phyloP scores from a whole-genome alignment of 225 moss, liverwort and hornwort species.

The Anthoceros angustus region DNA sequence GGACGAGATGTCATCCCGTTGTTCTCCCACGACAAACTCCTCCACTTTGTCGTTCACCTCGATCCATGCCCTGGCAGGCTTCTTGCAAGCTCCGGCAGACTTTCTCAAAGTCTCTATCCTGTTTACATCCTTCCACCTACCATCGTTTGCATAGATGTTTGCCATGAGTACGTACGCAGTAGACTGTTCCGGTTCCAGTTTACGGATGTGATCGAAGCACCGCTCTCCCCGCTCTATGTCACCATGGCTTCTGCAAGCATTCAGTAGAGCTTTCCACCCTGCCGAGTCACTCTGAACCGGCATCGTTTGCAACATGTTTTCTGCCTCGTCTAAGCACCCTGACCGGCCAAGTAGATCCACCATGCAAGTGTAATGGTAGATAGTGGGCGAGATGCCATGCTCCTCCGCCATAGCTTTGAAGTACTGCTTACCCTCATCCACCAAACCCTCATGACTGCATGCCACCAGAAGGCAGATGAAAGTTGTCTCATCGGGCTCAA shows the following conservation, averaged over 20 bases:
- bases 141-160: too few relatives aligned
- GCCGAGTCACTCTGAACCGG: slow-evolving; percentile 1
- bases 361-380: background rate
- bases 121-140: too few relatives aligned
- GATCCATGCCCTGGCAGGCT: too few relatives aligned
- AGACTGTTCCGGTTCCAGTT: background rate
- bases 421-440: background rate
- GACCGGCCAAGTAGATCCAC: slow-evolving; percentile 2
- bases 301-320: background rate
- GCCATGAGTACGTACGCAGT: background rate
- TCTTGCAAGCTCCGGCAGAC: too few relatives aligned
- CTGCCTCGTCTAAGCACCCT: background rate
- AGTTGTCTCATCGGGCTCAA: background rate
- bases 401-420: background rate
- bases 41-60: too few relatives aligned
- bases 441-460: background rate
- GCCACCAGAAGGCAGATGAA: background rate
- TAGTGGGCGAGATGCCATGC: background rate
- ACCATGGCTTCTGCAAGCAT: slow-evolving; percentile 2
- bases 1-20: too few relatives aligned
- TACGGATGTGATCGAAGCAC: background rate
- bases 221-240: background rate
- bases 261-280: slow-evolving; percentile 1
- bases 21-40: too few relatives aligned
- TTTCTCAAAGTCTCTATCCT: too few relatives aligned